Evolutionary conservation across 2,329 filamentous ascomycete genomes (phyloP).

Genomic region (Diaporthe eres): DNA sequence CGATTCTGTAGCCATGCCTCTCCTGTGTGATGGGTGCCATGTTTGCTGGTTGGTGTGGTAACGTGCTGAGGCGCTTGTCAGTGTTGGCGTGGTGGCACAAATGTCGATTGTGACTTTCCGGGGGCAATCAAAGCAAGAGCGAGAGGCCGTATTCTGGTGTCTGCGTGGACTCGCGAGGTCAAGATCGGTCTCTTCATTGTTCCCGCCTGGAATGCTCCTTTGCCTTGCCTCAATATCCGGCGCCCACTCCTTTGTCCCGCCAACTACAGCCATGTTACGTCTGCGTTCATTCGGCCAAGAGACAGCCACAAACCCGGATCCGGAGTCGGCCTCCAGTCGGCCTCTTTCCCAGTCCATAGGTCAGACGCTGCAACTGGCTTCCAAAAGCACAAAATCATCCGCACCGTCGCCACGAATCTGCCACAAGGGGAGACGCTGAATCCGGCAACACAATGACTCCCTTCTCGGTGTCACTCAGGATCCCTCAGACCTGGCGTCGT

Average conservation of each 20-base stretch:
- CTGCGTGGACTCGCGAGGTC: background rate
- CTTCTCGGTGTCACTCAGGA: background rate
- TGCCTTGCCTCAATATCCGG: slow-evolving; percentile 10
- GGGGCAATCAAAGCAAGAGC: background rate
- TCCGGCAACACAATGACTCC: background rate
- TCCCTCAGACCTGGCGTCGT: background rate
- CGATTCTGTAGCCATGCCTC: slow-evolving; percentile 50
- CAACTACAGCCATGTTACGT: background rate
- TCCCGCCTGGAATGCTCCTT: slow-evolving; percentile 27
- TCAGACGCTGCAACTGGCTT: background rate
- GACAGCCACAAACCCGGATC: slow-evolving; percentile 5
- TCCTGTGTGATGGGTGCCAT: slow-evolving; percentile 41
- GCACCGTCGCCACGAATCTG: background rate
- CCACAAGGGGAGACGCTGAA: background rate
- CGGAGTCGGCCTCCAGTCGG: background rate
- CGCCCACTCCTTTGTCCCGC: slow-evolving; percentile 29
- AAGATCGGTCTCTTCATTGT: slow-evolving; percentile 20
- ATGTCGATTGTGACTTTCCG: background rate
- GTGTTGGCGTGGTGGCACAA: background rate
- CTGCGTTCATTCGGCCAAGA: background rate
- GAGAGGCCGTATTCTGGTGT: background rate
- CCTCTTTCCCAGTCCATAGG: background rate
- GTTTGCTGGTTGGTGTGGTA: background rate
- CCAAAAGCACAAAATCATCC: background rate
- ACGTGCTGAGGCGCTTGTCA: background rate